phyloP scores from a whole-genome alignment of 495 filamentous ascomycete genomes.

The Penicillium roqueforti region DNA sequence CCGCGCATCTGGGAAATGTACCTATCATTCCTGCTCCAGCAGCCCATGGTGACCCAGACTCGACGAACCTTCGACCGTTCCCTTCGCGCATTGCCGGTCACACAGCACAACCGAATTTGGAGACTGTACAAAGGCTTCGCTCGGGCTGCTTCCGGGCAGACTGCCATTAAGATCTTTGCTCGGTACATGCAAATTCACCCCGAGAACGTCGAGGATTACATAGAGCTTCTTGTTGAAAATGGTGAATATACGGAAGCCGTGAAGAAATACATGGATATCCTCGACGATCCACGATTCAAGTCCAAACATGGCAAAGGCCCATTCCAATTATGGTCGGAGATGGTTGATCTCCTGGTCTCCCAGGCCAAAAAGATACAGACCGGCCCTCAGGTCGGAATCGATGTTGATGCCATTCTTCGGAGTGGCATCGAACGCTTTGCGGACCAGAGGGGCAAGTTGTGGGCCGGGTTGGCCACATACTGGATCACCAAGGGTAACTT shows the following conservation, averaged over 20 bases:
- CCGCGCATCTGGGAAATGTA: constrained; percentile 98
- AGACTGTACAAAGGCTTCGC: constrained; percentile 87
- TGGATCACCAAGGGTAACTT: constrained; percentile 93
- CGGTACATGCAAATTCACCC: constrained; percentile 98
- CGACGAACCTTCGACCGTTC: constrained; percentile 91
- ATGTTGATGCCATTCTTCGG: constrained; percentile 89
- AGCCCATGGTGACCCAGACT: constrained; percentile 88
- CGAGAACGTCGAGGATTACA: constrained; percentile 92
- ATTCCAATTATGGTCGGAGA: constrained; percentile 96
- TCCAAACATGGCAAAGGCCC: constrained; percentile 92
- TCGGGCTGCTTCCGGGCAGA: constrained; percentile 85
- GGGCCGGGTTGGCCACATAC: constrained; percentile 93
- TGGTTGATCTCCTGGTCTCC: constrained; percentile 93
- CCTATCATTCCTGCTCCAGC: constrained; percentile 81
- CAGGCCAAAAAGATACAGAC: constrained; percentile 84
- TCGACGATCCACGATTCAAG: constrained; percentile 87
- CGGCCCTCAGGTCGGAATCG: constrained; percentile 71
- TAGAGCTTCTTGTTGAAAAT: constrained; percentile 78
- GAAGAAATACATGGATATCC: constrained; percentile 85
- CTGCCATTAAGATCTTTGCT: constrained; percentile 89
- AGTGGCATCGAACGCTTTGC: constrained; percentile 91
- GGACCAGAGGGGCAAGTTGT: constrained; percentile 94
- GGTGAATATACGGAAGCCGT: constrained; percentile 88
- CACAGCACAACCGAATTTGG: constrained; percentile 98
- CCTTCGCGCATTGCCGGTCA: constrained; percentile 88